A percentile compares a stretch with the other conserved stretches of the same genome.
Evolutionary conservation across 306 rosid genomes (phyloP).

Genomic region (Cucumis melo): DNA sequence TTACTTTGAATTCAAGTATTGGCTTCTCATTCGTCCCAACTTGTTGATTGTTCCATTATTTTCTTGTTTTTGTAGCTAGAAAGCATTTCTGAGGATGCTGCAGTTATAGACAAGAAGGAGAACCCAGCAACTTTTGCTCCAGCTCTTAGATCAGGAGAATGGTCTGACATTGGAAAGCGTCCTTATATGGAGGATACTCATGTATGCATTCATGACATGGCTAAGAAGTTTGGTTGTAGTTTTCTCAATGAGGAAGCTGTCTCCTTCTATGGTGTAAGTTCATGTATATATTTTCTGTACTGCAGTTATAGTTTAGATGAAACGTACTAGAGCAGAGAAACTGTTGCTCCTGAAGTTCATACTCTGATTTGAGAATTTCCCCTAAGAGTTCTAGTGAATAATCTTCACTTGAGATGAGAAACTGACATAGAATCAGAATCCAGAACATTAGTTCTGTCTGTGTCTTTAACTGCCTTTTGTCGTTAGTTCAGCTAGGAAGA

Average conservation of each 20-base stretch:
- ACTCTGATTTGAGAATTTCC: background rate
- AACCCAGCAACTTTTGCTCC: constrained; percentile 37
- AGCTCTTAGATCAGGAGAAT: constrained; percentile 74
- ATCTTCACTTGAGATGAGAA: background rate
- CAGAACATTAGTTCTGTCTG: background rate
- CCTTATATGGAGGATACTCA: constrained; percentile 84
- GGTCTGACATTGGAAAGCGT: constrained; percentile 82
- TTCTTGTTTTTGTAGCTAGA: constrained; percentile 44
- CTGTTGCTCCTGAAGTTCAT: background rate
- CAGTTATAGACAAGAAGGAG: constrained; percentile 43
- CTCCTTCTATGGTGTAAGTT: constrained; percentile 89
- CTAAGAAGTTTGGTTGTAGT: constrained; percentile 41
- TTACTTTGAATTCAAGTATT: background rate
- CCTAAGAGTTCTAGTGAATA: background rate
- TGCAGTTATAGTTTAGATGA: background rate
- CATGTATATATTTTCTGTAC: constrained; percentile 4
- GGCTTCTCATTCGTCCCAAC: background rate
- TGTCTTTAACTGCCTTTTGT: background rate
- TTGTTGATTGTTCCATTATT: constrained; percentile 2
- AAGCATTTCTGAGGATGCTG: constrained; percentile 76
- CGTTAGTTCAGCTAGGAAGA: background rate
- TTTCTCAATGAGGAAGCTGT: constrained; percentile 31
- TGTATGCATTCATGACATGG: constrained; percentile 70
- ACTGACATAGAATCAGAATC: background rate
- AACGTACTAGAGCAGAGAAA: background rate